These are phyloP conservation scores for Kappamyces sp. DNA, from an alignment of 192 early-diverging fungal species.

Conservation along the genomic window DNA sequence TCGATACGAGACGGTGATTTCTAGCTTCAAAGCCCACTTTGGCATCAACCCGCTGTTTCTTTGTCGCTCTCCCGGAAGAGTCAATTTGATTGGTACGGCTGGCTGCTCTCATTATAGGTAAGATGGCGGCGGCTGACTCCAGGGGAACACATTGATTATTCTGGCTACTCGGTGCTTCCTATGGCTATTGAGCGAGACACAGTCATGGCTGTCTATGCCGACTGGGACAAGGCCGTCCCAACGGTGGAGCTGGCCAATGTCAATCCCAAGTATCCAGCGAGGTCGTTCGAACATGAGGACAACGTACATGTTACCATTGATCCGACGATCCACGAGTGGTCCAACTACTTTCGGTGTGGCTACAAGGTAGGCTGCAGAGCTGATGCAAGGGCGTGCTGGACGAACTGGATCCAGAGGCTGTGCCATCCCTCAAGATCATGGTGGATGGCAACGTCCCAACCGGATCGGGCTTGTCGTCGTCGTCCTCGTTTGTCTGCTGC, in stretches of 20 bases:
- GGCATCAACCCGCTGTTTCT: conserved; percentile 69
- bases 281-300: conserved; percentile 44
- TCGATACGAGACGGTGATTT: conserved; percentile 18
- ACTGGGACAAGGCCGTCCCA: conserved; percentile 18
- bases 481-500: conserved; percentile 77
- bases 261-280: conserved; percentile 45
- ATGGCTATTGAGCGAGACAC: conserved; percentile 88
- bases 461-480: conserved; percentile 81
- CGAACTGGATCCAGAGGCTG: conserved; percentile 29
- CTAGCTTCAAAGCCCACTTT: conserved; percentile 19
- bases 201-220: conserved; percentile 24
- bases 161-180: conserved; percentile 87
- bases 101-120: neutral
- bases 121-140: neutral
- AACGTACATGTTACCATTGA: conserved; percentile 63
- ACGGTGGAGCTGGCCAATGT: conserved; percentile 52
- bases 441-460: conserved; percentile 74
- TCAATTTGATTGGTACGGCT: conserved; percentile 76
- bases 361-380: conserved; percentile 54
- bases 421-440: conserved; percentile 63
- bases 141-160: conserved; percentile 94
- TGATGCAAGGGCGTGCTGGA: conserved; percentile 53
- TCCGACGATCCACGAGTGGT: conserved; percentile 67
- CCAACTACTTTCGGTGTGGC: conserved; percentile 89
- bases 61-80: conserved; percentile 85